phyloP scores from a whole-genome alignment of 306 rosid genomes.

The Leucaena leucocephala region DNA sequence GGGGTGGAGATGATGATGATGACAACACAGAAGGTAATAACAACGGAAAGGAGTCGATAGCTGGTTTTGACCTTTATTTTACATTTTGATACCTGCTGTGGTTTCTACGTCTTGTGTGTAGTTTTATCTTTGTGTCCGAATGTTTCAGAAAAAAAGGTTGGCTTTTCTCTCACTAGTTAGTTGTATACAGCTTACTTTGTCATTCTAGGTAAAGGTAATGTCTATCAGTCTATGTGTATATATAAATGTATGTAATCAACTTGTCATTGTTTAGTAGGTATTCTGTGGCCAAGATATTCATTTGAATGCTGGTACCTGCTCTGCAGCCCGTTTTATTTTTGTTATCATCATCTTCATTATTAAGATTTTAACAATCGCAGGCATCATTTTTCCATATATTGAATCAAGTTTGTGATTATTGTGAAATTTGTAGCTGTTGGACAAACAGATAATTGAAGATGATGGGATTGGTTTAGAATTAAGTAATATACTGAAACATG shows the following conservation, averaged over 20 bases:
- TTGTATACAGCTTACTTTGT: slow-evolving; percentile 67
- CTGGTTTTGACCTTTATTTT: slow-evolving; percentile 66
- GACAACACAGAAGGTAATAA: slow-evolving; percentile 60
- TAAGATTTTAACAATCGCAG: slow-evolving; percentile 26
- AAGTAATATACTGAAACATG: neutral
- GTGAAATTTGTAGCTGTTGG: slow-evolving; percentile 25
- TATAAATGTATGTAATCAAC: slow-evolving; percentile 83
- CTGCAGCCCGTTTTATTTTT: slow-evolving; percentile 7
- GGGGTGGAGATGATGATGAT: slow-evolving; percentile 75
- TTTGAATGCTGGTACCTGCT: slow-evolving; percentile 33
- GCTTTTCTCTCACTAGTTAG: slow-evolving; percentile 63
- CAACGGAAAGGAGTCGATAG: slow-evolving; percentile 58
- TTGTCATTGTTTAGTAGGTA: slow-evolving; percentile 56
- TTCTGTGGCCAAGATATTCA: slow-evolving; percentile 49
- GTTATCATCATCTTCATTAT: neutral
- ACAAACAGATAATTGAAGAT: slow-evolving; percentile 24
- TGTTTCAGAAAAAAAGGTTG: slow-evolving; percentile 45
- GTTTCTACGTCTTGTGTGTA: slow-evolving; percentile 58
- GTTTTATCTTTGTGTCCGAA: slow-evolving; percentile 57
- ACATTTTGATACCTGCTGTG: slow-evolving; percentile 55
- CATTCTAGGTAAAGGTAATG: slow-evolving; percentile 61
- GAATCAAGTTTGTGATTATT: neutral
- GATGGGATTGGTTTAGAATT: slow-evolving; percentile 2
- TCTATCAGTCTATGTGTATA: slow-evolving; percentile 52
- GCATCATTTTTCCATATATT: slow-evolving; percentile 28